A percentile compares a stretch with the other conserved stretches of the same genome.
phyloP scores from a whole-genome alignment of 2,329 filamentous ascomycete genomes.

The Metarhizium album region DNA sequence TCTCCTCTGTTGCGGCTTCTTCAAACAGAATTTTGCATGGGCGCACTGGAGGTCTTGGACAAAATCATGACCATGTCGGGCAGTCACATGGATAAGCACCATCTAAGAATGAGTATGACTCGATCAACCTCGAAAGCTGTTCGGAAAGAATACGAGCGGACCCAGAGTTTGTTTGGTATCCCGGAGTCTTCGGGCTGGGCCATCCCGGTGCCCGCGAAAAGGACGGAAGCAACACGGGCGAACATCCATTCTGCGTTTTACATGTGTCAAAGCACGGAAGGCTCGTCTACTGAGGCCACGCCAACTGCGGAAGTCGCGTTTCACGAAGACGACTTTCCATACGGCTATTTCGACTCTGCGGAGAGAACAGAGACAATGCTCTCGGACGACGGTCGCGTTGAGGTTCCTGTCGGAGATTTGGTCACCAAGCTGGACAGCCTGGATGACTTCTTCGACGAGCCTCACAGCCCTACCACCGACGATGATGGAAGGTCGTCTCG shows the following conservation, averaged over 20 bases:
- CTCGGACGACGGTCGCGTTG: conserved; percentile 67
- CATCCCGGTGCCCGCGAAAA: conserved; percentile 81
- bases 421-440: conserved; percentile 69
- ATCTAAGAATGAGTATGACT: conserved; percentile 97
- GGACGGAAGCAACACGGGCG: conserved; percentile 73
- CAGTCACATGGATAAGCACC: conserved; percentile 85
- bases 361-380: conserved; percentile 86
- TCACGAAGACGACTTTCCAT: conserved; percentile 77
- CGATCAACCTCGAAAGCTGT: conserved; percentile 74
- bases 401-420: conserved; percentile 63
- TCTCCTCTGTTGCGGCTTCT: conserved; percentile 81
- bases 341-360: conserved; percentile 61
- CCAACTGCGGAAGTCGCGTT: conserved; percentile 86
- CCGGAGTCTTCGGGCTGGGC: conserved; percentile 95
- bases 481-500: conserved; percentile 51
- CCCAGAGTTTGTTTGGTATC: conserved; percentile 90
- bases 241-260: conserved; percentile 97
- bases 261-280: conserved; percentile 66
- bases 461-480: conserved; percentile 44
- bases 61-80: conserved; percentile 92
- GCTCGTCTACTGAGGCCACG: conserved; percentile 45
- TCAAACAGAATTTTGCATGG: conserved; percentile 87
- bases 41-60: conserved; percentile 84
- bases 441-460: conserved; percentile 73
- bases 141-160: conserved; percentile 89